Evolutionary conservation across 805 yeast genomes (phyloP), one percentile per base, ranked within the genome.

Genomic region (Clavispora santaluciae): DNA sequence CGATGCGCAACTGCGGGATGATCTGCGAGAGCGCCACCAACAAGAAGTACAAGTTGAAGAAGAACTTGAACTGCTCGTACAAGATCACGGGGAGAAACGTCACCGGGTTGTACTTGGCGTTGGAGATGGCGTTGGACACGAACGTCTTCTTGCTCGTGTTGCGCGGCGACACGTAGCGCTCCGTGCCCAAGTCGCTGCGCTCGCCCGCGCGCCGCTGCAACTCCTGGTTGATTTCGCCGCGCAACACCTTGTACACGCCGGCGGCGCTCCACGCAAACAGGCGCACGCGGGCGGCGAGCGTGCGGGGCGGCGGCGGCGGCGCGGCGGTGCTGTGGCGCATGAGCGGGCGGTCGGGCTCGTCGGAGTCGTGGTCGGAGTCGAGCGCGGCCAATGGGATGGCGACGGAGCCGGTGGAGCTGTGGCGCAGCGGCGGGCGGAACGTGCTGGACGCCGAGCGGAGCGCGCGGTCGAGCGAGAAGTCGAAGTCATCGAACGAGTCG

Each of bases 1-100:
- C 99, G 25, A 93, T 93, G 51, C 97, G 73, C 39, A 93, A 72
- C 6, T 81, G 86, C 1, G 98, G 97, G 17, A 93, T 73, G 2
- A 83, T 83, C 64, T 93, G 99, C 5, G 97, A 89, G 45, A 95
- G 73, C 12, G 99, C 98, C 49, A 95, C 99, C 16, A 95, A 56
- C 38, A 95, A 66, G 59, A 93, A 93, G 63, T 93, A 93, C 36
- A 93, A 68, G 63, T 93, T 93, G 74, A 89, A 93, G 64, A 93
- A 93, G 61, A 93, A 91, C 67, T 90, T 89, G 79, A 93, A 93
- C 70, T 93, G 99, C 60, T 91, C 96, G 61, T 86, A 95, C 22
- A 93, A 73, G 40, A 93, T 80, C 33, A 87, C 73, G 3, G 99
- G 99, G 8, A 93, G 64, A 55, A 93, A 93, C 1, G 95, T 81